Evolutionary conservation across 306 rosid species (phyloP).

Genomic region (Purshia tridentata): DNA sequence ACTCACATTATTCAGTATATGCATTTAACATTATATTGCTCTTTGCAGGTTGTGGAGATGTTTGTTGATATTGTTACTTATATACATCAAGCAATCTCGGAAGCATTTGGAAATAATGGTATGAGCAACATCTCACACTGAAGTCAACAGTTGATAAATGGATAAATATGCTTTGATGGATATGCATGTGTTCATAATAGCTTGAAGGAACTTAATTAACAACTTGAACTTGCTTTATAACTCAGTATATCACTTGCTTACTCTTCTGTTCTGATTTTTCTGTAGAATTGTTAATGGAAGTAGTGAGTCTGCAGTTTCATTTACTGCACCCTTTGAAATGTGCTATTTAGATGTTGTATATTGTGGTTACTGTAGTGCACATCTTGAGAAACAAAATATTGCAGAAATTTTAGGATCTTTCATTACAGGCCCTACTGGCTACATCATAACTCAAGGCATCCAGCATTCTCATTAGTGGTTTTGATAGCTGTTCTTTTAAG

Average conservation of each 20-base stretch:
- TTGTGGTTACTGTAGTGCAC: background rate
- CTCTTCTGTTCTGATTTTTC: background rate
- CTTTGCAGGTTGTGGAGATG: constrained; percentile 85
- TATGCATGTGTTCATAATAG: background rate
- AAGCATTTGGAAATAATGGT: constrained; percentile 70
- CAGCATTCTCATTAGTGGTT: background rate
- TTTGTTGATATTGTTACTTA: constrained; percentile 62
- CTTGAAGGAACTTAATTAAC: background rate
- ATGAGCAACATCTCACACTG: constrained; percentile 28
- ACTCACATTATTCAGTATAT: background rate
- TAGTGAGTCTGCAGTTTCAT: background rate
- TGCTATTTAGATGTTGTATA: background rate
- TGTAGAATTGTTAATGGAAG: background rate
- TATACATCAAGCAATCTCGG: constrained; percentile 62
- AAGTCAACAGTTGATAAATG: background rate
- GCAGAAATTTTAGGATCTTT: background rate
- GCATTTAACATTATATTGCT: constrained; percentile 23
- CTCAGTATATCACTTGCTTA: background rate
- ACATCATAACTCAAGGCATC: background rate
- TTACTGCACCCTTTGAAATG: background rate
- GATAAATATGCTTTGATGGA: background rate
- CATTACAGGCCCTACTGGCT: background rate
- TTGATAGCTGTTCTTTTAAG: background rate
- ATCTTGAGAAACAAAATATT: background rate
- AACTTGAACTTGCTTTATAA: background rate